Conservation (phyloP, 768 basidiomycete genomes). For the Russula foetens region DNA sequence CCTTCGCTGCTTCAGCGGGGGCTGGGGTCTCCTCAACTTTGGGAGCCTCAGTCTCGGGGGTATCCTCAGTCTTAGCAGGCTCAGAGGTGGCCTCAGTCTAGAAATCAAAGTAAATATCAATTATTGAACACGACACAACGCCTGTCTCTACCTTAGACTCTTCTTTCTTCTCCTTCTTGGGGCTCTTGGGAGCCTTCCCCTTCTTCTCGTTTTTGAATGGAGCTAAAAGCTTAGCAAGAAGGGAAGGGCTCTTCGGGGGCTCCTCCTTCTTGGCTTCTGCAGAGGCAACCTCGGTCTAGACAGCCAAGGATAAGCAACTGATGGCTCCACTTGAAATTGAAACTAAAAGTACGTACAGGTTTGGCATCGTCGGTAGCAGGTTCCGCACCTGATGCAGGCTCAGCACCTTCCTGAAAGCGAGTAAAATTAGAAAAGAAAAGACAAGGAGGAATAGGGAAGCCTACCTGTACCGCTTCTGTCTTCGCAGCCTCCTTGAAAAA, state of each 20-base stretch:
- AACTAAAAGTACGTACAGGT: slow-evolving; percentile 26
- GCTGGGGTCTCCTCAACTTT: slow-evolving; percentile 37
- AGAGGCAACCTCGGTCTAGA: slow-evolving; percentile 42
- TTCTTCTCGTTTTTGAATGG: slow-evolving; percentile 53
- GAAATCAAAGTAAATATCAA: not conserved
- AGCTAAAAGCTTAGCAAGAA: slow-evolving; percentile 72
- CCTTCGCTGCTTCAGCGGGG: slow-evolving; percentile 41
- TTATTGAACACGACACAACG: not conserved
- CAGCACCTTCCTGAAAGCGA: slow-evolving; percentile 33
- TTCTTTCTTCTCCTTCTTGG: slow-evolving; percentile 74
- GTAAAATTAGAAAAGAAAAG: not conserved
- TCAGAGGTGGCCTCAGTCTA: slow-evolving; percentile 30
- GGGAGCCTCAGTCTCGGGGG: slow-evolving; percentile 59
- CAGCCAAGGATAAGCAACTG: slow-evolving; percentile 2
- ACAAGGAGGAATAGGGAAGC: slow-evolving; percentile 4
- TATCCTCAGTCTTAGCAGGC: slow-evolving; percentile 32
- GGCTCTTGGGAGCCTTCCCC: slow-evolving; percentile 48
- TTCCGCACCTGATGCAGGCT: slow-evolving; percentile 30
- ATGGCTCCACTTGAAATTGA: slow-evolving; percentile 29
- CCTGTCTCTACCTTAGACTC: slow-evolving; percentile 43
- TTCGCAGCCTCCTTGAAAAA: slow-evolving; percentile 33
- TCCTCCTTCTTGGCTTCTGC: slow-evolving; percentile 62
- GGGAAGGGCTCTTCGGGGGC: slow-evolving; percentile 68
- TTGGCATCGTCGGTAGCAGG: slow-evolving; percentile 28
- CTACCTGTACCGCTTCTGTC: slow-evolving; percentile 35